phyloP scores from a whole-genome alignment of 83 land plant genomes.

The Thuja plicata region DNA sequence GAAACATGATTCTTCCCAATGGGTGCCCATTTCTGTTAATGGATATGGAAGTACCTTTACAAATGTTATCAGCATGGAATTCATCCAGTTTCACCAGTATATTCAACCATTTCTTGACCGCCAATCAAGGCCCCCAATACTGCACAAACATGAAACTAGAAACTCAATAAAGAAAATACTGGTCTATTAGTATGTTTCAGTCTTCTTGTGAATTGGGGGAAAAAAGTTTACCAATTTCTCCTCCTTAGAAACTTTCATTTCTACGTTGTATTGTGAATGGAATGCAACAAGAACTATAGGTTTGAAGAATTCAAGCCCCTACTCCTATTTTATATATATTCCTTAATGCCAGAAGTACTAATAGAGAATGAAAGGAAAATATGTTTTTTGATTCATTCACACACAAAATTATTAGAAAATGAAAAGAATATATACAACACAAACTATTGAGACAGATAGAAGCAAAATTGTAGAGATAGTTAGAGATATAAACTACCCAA shows the following conservation, averaged over 20 bases:
- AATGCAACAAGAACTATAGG: background rate
- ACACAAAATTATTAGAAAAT: too few species aligned
- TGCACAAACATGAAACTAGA: background rate
- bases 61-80: constrained; percentile 30
- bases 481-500: too few species aligned
- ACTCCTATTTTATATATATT: background rate
- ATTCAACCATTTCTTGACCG: constrained; percentile 57
- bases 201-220: too few species aligned
- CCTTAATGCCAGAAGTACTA: background rate
- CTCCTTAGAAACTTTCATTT: background rate
- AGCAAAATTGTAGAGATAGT: too few species aligned
- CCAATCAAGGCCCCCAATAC: constrained; percentile 38
- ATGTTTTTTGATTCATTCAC: too few species aligned
- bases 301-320: background rate
- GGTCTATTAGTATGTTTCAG: background rate
- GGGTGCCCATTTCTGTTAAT: background rate
- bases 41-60: background rate
- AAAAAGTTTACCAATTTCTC: background rate
- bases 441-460: too few species aligned
- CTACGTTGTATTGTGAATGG: background rate
- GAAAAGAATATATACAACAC: too few species aligned
- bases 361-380: background rate
- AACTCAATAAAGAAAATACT: too few species aligned
- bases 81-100: constrained; percentile 27
- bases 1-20: background rate